A percentile compares a stretch with the other conserved stretches of the same genome.
These are phyloP conservation scores for Dendrobium nobile DNA, from an alignment of 106 monocot genomes.

Conservation along the genomic window DNA sequence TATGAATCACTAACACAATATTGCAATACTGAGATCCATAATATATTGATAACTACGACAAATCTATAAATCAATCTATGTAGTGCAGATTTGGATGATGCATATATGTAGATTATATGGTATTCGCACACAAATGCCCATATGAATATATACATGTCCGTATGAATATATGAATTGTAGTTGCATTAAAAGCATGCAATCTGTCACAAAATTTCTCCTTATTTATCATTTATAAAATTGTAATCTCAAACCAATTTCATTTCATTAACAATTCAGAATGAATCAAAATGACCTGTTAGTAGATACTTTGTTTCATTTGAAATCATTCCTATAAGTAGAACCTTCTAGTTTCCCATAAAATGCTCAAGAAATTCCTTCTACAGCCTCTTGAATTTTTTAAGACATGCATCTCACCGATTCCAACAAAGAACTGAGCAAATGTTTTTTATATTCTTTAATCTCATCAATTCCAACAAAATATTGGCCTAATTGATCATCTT, in stretches of 20 bases:
- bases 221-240: neutral
- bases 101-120: neutral
- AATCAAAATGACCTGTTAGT: neutral
- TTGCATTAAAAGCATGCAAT: neutral
- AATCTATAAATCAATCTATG: neutral
- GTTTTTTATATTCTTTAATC: neutral
- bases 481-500: neutral
- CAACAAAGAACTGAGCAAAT: neutral
- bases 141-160: neutral
- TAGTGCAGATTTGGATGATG: neutral
- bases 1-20: neutral
- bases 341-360: neutral
- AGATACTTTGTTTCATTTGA: neutral
- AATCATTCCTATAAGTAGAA: neutral
- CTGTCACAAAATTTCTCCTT: neutral
- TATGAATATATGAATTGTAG: neutral
- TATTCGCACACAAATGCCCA: neutral
- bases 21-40: neutral
- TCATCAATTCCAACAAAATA: neutral
- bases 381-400: neutral
- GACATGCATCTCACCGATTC: neutral
- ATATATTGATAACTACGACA: neutral
- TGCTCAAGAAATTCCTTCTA: neutral
- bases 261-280: neutral
- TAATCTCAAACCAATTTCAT: neutral